Evolutionary conservation across 192 early-diverging fungal genomes (phyloP).

Genomic region (Coemansia sp.): DNA sequence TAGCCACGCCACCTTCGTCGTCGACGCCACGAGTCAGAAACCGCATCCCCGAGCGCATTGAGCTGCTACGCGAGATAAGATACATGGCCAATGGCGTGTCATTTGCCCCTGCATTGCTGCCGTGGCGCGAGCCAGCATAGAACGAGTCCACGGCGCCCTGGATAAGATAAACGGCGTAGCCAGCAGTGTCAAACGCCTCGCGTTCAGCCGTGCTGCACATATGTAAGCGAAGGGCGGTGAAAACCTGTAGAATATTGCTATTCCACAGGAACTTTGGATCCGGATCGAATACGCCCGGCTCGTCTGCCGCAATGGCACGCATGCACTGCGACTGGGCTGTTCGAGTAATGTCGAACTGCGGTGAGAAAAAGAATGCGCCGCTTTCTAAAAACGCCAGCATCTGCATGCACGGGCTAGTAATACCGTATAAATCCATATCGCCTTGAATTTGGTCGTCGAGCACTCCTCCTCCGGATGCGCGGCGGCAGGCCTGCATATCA

Average conservation of each 20-base stretch:
- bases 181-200: constrained; percentile 66
- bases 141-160: constrained; percentile 42
- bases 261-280: constrained; percentile 92
- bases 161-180: constrained; percentile 65
- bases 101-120: neutral
- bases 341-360: constrained; percentile 84
- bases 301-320: constrained; percentile 26
- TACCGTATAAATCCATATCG: constrained; percentile 36
- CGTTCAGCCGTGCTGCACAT: constrained; percentile 67
- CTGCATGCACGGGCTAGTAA: constrained; percentile 70
- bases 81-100: constrained; percentile 16
- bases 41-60: constrained; percentile 74
- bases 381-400: constrained; percentile 77
- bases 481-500: constrained; percentile 55
- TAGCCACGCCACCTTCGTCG: constrained; percentile 95
- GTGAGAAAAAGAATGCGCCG: constrained; percentile 92
- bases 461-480: constrained; percentile 37
- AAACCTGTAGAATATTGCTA: constrained; percentile 70
- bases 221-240: constrained; percentile 74
- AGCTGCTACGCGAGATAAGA: constrained; percentile 51
- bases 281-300: constrained; percentile 49
- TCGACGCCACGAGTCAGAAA: constrained; percentile 95
- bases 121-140: constrained; percentile 2
- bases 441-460: constrained; percentile 44
- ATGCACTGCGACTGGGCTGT: constrained; percentile 66